These are phyloP conservation scores for Dillenia suffruticosa DNA, from an alignment of 164 flowering plant genomes.

Conservation along the genomic window DNA sequence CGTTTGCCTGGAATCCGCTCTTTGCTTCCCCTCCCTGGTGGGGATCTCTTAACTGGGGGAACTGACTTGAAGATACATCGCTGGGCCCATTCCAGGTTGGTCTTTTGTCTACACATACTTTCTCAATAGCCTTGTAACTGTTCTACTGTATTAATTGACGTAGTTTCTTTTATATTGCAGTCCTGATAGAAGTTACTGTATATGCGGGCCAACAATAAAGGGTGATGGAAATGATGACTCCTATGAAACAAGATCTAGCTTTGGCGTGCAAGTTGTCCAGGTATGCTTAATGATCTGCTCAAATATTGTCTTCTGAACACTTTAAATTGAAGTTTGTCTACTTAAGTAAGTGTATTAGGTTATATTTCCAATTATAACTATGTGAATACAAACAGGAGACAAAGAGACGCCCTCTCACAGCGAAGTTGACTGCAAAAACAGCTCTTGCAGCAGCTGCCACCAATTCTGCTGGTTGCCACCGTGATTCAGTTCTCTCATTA, in stretches of 20 bases:
- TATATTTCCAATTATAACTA: no score
- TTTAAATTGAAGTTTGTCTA: no score
- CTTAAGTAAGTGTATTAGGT: no score
- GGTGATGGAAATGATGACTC: conserved; percentile 67
- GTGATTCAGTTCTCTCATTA: conserved; percentile 72
- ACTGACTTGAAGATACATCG: conserved; percentile 42
- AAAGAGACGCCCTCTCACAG: conserved; percentile 46
- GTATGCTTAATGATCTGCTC: conserved; percentile 27
- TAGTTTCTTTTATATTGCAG: conserved; percentile 33
- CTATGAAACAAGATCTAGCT: conserved; percentile 73
- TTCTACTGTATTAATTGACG: conserved; percentile 4
- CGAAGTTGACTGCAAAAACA: conserved; percentile 64
- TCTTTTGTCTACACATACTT: conserved; percentile 1
- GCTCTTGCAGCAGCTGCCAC: conserved; percentile 82
- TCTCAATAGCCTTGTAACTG: background rate
- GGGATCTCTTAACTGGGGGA: conserved; percentile 77
- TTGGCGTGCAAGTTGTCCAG: conserved; percentile 92
- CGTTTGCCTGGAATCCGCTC: conserved; percentile 88
- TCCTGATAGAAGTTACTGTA: conserved; percentile 78
- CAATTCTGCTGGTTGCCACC: conserved; percentile 93
- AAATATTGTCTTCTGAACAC: no score
- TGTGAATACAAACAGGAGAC: conserved; percentile 51
- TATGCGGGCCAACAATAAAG: conserved; percentile 82
- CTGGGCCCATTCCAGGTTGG: conserved; percentile 91
- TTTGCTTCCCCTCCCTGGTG: conserved; percentile 92